These are phyloP conservation scores for Oldenlandia corymbosa DNA, from an alignment of 257 asterid species.

Conservation along the genomic window DNA sequence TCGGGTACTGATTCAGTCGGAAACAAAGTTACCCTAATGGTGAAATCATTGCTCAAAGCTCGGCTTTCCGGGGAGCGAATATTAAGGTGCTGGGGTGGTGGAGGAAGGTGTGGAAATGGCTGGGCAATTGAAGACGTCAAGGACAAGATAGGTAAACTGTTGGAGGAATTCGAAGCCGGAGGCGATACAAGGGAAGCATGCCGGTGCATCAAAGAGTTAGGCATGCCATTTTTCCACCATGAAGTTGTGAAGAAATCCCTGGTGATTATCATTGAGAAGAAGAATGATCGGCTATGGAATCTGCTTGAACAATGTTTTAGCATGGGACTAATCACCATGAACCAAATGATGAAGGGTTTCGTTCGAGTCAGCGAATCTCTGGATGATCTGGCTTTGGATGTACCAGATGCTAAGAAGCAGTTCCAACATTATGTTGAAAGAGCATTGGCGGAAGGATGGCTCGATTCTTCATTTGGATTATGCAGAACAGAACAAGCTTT, in stretches of 20 bases:
- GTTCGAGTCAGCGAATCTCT: slow-evolving; percentile 56
- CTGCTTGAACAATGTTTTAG: slow-evolving; percentile 58
- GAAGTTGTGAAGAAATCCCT: slow-evolving; percentile 78
- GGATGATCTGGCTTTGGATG: slow-evolving; percentile 86
- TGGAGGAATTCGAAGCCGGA: slow-evolving; percentile 73
- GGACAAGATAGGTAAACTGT: slow-evolving; percentile 60
- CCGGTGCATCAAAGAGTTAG: slow-evolving; percentile 77
- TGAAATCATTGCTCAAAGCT: slow-evolving; percentile 61
- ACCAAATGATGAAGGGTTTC: slow-evolving; percentile 82
- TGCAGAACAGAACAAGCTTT: slow-evolving; percentile 27
- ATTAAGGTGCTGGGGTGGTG: slow-evolving; percentile 86
- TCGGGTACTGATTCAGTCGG: slow-evolving; percentile 52
- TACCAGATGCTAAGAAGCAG: slow-evolving; percentile 76
- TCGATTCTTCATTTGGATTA: slow-evolving; percentile 45
- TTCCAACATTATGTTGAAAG: slow-evolving; percentile 37
- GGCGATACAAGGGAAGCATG: slow-evolving; percentile 85
- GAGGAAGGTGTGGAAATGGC: slow-evolving; percentile 56
- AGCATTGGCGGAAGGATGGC: slow-evolving; percentile 67
- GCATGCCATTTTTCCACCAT: slow-evolving; percentile 94
- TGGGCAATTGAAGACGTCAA: slow-evolving; percentile 82
- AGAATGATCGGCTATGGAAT: slow-evolving; percentile 60
- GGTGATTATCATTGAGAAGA: slow-evolving; percentile 68
- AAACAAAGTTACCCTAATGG: slow-evolving; percentile 55
- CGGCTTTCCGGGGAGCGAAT: slow-evolving; percentile 85
- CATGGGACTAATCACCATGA: slow-evolving; percentile 67